phyloP scores from a whole-genome alignment of 352 stramenopile genomes.

The Aphanomyces stellatus region DNA sequence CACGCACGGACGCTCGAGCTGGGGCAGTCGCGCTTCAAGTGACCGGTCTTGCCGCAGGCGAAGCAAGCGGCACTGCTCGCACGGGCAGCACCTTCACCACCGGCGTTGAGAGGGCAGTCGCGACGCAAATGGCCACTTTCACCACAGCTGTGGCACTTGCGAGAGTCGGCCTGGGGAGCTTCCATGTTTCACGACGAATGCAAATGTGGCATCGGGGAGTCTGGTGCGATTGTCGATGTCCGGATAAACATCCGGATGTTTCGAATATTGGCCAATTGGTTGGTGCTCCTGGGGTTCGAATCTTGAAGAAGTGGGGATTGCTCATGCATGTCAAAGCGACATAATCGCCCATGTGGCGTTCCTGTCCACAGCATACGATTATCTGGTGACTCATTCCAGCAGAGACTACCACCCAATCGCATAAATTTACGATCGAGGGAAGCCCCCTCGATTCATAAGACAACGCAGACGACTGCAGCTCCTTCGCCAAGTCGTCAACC shows the following conservation, averaged over 20 bases:
- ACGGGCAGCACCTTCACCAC: constrained; percentile 13
- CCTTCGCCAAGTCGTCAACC: no score
- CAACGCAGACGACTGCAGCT: no score
- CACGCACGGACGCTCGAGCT: constrained; percentile 36
- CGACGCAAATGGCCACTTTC: constrained; percentile 61
- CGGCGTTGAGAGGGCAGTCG: constrained; percentile 55
- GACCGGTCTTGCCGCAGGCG: constrained; percentile 63
- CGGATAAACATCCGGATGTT: constrained; percentile 8
- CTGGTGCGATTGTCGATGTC: not conserved
- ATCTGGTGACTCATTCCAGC: no score
- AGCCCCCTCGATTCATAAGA: no score
- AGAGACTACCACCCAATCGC: no score
- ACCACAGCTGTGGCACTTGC: constrained; percentile 79
- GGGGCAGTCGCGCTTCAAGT: constrained; percentile 79
- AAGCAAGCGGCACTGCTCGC: constrained; percentile 43
- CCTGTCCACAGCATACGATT: no score
- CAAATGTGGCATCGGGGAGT: constrained; percentile 1
- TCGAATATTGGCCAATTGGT: not conserved
- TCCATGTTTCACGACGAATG: constrained; percentile 5
- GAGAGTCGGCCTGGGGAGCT: constrained; percentile 23
- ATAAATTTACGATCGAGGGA: no score
- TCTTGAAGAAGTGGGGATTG: no score
- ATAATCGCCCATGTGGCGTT: no score
- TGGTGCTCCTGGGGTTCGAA: no score
- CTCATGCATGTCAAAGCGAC: no score